Conservation (phyloP, 1,284 basidiomycete species). For the Fistulina hepatica region DNA sequence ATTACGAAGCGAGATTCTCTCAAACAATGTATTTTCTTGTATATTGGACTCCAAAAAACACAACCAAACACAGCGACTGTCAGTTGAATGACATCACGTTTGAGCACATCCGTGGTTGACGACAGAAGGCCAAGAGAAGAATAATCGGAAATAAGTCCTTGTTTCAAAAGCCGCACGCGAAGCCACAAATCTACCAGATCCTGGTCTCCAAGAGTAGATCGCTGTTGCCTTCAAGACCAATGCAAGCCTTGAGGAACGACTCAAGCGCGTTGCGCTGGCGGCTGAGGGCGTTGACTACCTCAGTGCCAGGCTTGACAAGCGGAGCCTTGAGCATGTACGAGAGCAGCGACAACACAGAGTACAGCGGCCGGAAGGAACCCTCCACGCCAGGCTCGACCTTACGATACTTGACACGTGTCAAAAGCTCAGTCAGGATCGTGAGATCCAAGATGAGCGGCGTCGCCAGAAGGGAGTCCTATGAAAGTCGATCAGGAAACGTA, state of each 20-base stretch:
- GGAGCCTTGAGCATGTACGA: conserved; percentile 98
- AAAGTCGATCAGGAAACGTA: conserved; percentile 9
- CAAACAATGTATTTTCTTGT: no score
- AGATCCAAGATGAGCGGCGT: conserved; percentile 94
- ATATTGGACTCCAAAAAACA: no score
- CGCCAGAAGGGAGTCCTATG: conserved; percentile 86
- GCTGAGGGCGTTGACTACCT: conserved; percentile 92
- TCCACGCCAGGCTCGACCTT: conserved; percentile 28
- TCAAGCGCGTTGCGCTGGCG: conserved; percentile 94
- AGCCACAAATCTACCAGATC: conserved; percentile 54
- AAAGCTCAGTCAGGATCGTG: conserved; percentile 86
- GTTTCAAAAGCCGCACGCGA: background rate
- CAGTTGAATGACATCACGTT: no score
- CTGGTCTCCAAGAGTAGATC: conserved; percentile 83
- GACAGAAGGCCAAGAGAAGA: no score
- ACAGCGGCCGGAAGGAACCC: conserved; percentile 68
- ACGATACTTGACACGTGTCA: conserved; percentile 89
- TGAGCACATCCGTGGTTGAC: no score
- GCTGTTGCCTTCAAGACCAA: conserved; percentile 73
- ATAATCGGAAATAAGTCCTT: no score
- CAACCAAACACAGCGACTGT: no score
- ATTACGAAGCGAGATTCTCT: no score
- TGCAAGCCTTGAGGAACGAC: conserved; percentile 85
- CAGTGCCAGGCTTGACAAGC: conserved; percentile 90
- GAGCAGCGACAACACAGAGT: conserved; percentile 81